phyloP scores from a whole-genome alignment of 805 yeast species.

The Grigorovia humatica region DNA sequence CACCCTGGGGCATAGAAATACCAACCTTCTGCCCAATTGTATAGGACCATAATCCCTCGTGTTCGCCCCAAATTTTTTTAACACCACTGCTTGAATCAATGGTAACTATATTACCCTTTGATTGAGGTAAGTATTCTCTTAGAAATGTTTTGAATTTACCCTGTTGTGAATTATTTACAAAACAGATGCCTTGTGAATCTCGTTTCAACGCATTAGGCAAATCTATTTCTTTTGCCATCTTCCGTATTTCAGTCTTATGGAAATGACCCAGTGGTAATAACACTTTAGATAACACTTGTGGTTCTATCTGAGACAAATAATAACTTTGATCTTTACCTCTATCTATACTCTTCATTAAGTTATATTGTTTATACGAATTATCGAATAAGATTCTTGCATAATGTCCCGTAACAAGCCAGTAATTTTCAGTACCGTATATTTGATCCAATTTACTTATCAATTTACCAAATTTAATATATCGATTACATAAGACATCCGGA shows the following conservation, averaged over 20 bases:
- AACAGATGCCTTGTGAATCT: slow-evolving; percentile 92
- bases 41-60: slow-evolving; percentile 87
- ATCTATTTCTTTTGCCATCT: slow-evolving; percentile 44
- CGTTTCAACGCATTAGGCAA: slow-evolving; percentile 67
- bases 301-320: slow-evolving; percentile 61
- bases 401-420: slow-evolving; percentile 92
- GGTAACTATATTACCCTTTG: slow-evolving; percentile 69
- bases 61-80: slow-evolving; percentile 70
- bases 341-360: slow-evolving; percentile 49
- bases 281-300: slow-evolving; percentile 36
- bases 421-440: slow-evolving; percentile 32
- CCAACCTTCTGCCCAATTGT: slow-evolving; percentile 79
- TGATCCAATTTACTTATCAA: slow-evolving; percentile 45
- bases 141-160: slow-evolving; percentile 63
- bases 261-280: slow-evolving; percentile 76
- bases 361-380: slow-evolving; percentile 25
- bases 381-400: slow-evolving; percentile 44
- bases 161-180: slow-evolving; percentile 56
- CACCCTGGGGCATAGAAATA: slow-evolving; percentile 81
- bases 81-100: slow-evolving; percentile 35
- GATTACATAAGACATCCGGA: slow-evolving; percentile 87
- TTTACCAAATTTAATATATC: slow-evolving; percentile 76
- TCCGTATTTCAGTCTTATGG: slow-evolving; percentile 64
- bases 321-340: slow-evolving; percentile 79
- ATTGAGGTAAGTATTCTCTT: slow-evolving; percentile 58